A percentile compares a stretch with the other conserved stretches of the same genome.
These are phyloP conservation scores for Metschnikowia continentalis DNA, from an alignment of 805 yeast genomes.

Conservation along the genomic window DNA sequence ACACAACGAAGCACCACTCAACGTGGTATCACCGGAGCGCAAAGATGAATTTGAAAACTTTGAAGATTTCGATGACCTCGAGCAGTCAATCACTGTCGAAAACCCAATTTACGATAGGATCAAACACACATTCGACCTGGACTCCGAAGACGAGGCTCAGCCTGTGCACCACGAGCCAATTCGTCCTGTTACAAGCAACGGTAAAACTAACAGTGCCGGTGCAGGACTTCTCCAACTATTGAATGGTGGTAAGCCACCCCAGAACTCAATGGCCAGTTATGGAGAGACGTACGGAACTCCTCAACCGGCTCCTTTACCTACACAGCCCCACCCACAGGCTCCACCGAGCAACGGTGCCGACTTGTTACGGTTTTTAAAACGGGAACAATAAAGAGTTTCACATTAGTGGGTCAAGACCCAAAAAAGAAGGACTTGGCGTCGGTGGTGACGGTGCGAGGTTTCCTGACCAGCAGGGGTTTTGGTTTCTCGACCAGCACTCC, in stretches of 20 bases:
- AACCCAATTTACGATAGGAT: conserved; percentile 18
- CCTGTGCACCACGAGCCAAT: neutral
- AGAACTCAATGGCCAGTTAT: conserved; percentile 3
- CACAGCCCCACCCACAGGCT: conserved; percentile 3
- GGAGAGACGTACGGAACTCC: conserved; percentile 15
- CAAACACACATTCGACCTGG: conserved; percentile 27
- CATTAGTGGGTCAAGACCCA: neutral
- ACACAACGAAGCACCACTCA: neutral
- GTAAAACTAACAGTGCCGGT: conserved; percentile 8
- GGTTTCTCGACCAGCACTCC: neutral
- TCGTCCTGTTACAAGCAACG: neutral
- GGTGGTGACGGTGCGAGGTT: conserved; percentile 1
- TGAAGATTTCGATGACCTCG: conserved; percentile 31
- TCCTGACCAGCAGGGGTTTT: conserved; percentile 2
- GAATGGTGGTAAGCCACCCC: conserved; percentile 11
- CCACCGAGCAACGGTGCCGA: conserved; percentile 10
- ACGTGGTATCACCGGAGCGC: neutral
- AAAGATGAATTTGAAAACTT: conserved; percentile 26
- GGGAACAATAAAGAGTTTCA: neutral
- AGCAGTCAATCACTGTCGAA: conserved; percentile 23
- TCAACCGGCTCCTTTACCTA: conserved; percentile 5
- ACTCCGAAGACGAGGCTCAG: conserved; percentile 34
- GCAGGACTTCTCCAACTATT: conserved; percentile 12
- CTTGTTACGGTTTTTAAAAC: conserved; percentile 19
- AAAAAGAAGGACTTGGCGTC: conserved; percentile 1